Evolutionary conservation across 2,329 filamentous ascomycete genomes (phyloP).

Genomic region (Annulohypoxylon truncatum): DNA sequence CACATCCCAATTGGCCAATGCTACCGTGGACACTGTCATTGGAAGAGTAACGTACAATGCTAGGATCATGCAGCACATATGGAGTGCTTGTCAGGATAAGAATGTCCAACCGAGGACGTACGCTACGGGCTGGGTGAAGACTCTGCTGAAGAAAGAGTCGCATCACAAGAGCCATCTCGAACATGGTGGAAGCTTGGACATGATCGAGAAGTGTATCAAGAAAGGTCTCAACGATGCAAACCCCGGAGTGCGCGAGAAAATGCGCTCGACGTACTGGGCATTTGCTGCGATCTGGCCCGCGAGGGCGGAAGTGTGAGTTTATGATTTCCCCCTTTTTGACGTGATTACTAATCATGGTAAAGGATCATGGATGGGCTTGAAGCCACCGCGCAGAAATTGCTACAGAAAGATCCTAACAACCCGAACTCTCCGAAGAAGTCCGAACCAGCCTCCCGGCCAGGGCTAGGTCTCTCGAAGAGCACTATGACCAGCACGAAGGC

Average conservation of each 20-base stretch:
- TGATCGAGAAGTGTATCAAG: conserved; percentile 88
- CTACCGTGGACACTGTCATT: conserved; percentile 83
- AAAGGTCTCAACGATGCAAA: conserved; percentile 92
- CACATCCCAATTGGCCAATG: conserved; percentile 83
- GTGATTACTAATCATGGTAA: conserved; percentile 26
- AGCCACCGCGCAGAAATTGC: conserved; percentile 77
- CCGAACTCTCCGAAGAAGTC: conserved; percentile 73
- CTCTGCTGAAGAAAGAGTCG: conserved; percentile 79
- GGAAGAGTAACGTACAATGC: conserved; percentile 81
- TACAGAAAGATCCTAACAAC: conserved; percentile 87
- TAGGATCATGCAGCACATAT: conserved; percentile 87
- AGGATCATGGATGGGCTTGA: conserved; percentile 86
- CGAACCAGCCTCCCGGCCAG: conserved; percentile 65
- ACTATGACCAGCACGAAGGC: conserved; percentile 69
- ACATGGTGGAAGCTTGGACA: conserved; percentile 82
- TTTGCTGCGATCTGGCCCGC: conserved; percentile 83
- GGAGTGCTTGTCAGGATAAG: conserved; percentile 87
- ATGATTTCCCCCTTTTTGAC: neutral
- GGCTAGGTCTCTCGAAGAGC: conserved; percentile 71
- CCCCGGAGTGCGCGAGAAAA: conserved; percentile 87
- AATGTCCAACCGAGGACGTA: conserved; percentile 88
- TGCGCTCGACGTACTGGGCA: conserved; percentile 86
- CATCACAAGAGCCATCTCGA: conserved; percentile 86
- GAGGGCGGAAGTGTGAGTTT: conserved; percentile 76
- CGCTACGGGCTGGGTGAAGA: conserved; percentile 85